Percentiles rank a stretch among this genome's conserved stretches.
Conservation (phyloP, 1,139 yeast genomes). For the Geotrichum klebahnii region DNA sequence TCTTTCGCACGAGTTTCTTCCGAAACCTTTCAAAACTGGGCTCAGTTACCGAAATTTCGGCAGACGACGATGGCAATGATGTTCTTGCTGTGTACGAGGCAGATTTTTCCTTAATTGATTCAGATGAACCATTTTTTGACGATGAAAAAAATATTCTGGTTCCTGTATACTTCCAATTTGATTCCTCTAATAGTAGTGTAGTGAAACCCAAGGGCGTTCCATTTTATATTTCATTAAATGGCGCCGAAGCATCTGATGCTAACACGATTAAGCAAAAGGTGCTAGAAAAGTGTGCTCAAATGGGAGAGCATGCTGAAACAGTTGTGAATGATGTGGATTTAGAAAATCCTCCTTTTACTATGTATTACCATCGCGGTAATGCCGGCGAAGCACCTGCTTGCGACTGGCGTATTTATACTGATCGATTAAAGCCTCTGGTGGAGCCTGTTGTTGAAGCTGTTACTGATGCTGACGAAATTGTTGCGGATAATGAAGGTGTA, state of each 20-base stretch:
- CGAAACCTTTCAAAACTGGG: constrained; percentile 62
- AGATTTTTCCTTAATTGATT: constrained; percentile 21
- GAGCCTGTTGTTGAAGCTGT: background rate
- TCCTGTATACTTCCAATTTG: constrained; percentile 62
- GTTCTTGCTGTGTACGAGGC: constrained; percentile 41
- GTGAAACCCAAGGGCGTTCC: constrained; percentile 45
- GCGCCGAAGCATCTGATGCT: constrained; percentile 49
- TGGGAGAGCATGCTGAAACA: background rate
- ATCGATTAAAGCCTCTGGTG: constrained; percentile 1
- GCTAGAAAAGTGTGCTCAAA: constrained; percentile 16
- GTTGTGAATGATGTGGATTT: constrained; percentile 1
- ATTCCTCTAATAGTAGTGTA: background rate
- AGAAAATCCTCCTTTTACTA: background rate
- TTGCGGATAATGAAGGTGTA: too few species aligned
- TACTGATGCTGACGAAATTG: constrained; percentile 3
- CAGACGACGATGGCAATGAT: constrained; percentile 58
- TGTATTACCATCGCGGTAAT: background rate
- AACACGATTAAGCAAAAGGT: constrained; percentile 56
- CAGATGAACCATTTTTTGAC: too few species aligned
- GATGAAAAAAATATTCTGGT: constrained; percentile 49
- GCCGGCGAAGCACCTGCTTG: constrained; percentile 10
- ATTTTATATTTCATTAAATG: constrained; percentile 57
- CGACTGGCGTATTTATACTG: constrained; percentile 8
- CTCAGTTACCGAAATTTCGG: constrained; percentile 64
- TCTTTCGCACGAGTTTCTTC: constrained; percentile 66